Base-by-base conservation (phyloP, 805 yeast species). In the Candida cerambycidarum region DNA sequence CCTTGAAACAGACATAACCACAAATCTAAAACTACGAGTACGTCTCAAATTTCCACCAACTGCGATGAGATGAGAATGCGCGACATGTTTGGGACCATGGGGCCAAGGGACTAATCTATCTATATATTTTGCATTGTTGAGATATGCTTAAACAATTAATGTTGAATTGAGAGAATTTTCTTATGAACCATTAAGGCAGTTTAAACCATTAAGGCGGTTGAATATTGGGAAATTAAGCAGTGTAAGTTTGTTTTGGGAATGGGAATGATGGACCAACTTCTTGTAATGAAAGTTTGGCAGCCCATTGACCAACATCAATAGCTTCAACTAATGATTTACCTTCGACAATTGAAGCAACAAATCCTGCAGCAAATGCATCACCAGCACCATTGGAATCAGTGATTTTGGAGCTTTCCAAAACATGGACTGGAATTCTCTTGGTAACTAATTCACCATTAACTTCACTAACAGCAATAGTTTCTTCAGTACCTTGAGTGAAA, bases 301-400 rank as follows among this genome's bases (percentile, higher is more conserved):
- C 82, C 97, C 98, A 90, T 73, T 92, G 98, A 52, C 97, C 98
- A 65, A 83, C 78, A 55, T 84, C 88, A 49, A 92, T 76, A 32
- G 82, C 73, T 52, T 76, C 73, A 17, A 69, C 70, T 44, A 89
- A 62, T 21, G 76, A 55, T 63, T 85, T 80, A 51, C 83, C 88
- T 65, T 82, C 71, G 43, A 89, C 95, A 53, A 90, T 71, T 45
- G 90, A 93, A 48, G 96, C 96, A 51, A 89, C 69, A 67, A 92
- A 90, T 45, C 98, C 98, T 58, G 93, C 95, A 43, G 97, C 98
- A 62, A 92, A 92, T 11, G 97, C 97, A 63, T 92, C 97, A 67
- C 98, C 98, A 36, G 98, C 98, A 73, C 99, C 99, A 73, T 92
- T 93, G 59, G 98, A 88, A 74, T 93, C 99, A 45, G 77, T 82